These are phyloP conservation scores for Onygenales sp. DNA, from an alignment of 2,329 filamentous ascomycete species.

Conservation along the genomic window DNA sequence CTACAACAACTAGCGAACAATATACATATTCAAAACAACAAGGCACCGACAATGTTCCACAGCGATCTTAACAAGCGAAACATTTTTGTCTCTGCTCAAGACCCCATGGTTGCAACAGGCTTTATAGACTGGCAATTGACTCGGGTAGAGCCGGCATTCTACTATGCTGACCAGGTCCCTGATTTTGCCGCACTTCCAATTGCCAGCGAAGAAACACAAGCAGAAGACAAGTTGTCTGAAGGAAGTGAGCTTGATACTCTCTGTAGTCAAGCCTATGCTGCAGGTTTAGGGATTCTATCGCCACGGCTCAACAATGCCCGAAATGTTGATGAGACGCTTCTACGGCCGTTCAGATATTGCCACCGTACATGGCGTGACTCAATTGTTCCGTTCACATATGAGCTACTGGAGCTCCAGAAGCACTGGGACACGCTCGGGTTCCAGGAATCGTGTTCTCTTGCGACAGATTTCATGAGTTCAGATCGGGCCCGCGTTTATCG, in stretches of 20 bases:
- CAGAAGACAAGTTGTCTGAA: background rate
- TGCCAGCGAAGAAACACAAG: background rate
- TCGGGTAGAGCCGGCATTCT: constrained; percentile 31
- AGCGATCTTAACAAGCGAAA: constrained; percentile 32
- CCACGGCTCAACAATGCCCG: constrained; percentile 8
- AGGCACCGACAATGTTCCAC: constrained; percentile 25
- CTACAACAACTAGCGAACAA: constrained; percentile 19
- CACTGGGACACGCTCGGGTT: constrained; percentile 31
- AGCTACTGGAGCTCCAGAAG: constrained; percentile 27
- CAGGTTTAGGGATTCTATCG: background rate
- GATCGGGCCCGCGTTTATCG: background rate
- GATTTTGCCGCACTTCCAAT: constrained; percentile 25
- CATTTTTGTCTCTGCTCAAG: constrained; percentile 30
- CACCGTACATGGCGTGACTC: constrained; percentile 32
- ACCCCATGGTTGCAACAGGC: constrained; percentile 26
- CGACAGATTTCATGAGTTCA: background rate
- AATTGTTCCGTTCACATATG: constrained; percentile 26
- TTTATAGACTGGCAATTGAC: constrained; percentile 35
- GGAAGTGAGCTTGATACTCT: constrained; percentile 2
- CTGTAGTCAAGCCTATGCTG: constrained; percentile 21
- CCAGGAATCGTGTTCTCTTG: constrained; percentile 7
- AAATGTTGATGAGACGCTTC: constrained; percentile 24
- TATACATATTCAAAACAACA: constrained; percentile 15
- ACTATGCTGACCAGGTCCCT: constrained; percentile 26
- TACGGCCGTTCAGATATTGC: constrained; percentile 32